A percentile compares a stretch with the other conserved stretches of the same genome.
Conservation (phyloP, 2,329 filamentous ascomycete species). For the Conoideocrella luteorostrata region DNA sequence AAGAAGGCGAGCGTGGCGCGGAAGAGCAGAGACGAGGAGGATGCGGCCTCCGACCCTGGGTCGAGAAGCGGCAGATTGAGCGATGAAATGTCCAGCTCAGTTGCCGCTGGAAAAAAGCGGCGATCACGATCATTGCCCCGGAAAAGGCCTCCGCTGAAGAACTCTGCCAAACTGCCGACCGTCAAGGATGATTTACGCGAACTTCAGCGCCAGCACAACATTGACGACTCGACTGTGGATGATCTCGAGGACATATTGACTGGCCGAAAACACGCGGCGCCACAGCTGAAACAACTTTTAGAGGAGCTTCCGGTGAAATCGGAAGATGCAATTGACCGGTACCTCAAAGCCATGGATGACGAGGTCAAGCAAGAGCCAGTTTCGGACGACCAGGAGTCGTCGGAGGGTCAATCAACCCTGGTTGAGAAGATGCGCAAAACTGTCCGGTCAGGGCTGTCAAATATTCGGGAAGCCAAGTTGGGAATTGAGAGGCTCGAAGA, state of each 20-base stretch:
- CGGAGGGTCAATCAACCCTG: slow-evolving; percentile 34
- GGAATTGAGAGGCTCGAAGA: slow-evolving; percentile 54
- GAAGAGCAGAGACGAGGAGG: slow-evolving; percentile 18
- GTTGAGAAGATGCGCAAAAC: slow-evolving; percentile 46
- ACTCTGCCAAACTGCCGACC: slow-evolving; percentile 47
- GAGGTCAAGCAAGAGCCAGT: slow-evolving; percentile 4
- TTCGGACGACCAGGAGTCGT: slow-evolving; percentile 17
- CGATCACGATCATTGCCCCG: slow-evolving; percentile 36
- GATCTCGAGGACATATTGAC: slow-evolving; percentile 47
- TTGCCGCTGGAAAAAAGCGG: slow-evolving; percentile 19
- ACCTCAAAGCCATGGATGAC: slow-evolving; percentile 2
- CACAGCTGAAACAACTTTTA: slow-evolving; percentile 18
- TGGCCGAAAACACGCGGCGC: slow-evolving; percentile 25
- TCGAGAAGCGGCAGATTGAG: slow-evolving; percentile 18
- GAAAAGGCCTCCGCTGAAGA: slow-evolving; percentile 39
- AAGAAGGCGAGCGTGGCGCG: slow-evolving; percentile 18
- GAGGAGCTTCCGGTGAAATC: slow-evolving; percentile 19
- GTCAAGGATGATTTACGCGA: slow-evolving; percentile 50
- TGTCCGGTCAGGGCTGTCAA: slow-evolving; percentile 43
- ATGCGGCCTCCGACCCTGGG: slow-evolving; percentile 27
- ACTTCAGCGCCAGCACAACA: slow-evolving; percentile 45
- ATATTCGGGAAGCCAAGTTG: slow-evolving; percentile 48
- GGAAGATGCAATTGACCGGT: slow-evolving; percentile 15
- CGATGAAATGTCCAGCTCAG: slow-evolving; percentile 15
- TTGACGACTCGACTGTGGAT: slow-evolving; percentile 55